phyloP scores from a whole-genome alignment of 352 stramenopile species.

The Globisporangium solare region DNA sequence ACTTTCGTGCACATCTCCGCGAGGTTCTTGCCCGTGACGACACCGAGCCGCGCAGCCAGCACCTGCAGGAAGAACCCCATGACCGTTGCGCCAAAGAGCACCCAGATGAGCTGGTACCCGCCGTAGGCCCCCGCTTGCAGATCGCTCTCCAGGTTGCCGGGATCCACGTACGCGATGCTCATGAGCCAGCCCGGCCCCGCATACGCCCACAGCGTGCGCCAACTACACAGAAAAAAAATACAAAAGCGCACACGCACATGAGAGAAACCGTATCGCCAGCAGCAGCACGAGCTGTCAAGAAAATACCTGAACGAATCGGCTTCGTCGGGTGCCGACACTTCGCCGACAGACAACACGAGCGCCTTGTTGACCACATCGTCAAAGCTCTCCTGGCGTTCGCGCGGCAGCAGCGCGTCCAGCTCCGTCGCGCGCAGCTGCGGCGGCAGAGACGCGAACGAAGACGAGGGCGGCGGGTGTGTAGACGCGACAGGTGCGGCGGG shows the following conservation, averaged over 20 bases:
- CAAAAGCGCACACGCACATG: neutral
- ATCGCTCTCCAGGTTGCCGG: constrained; percentile 94
- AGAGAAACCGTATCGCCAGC: neutral
- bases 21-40: constrained; percentile 90
- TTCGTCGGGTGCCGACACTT: constrained; percentile 50
- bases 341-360: constrained; percentile 39
- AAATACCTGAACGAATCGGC: constrained; percentile 21
- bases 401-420: constrained; percentile 25
- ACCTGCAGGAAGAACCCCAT: constrained; percentile 93
- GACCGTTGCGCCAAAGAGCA: constrained; percentile 86
- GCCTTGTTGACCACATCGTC: constrained; percentile 57
- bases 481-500: neutral
- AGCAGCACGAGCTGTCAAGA: neutral
- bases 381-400: constrained; percentile 18
- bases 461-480: constrained; percentile 1
- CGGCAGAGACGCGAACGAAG: neutral
- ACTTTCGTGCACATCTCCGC: constrained; percentile 80
- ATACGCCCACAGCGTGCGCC: constrained; percentile 77
- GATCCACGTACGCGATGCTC: constrained; percentile 95
- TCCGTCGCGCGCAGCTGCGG: constrained; percentile 15
- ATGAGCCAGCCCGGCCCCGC: constrained; percentile 87
- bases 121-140: constrained; percentile 90
- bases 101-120: constrained; percentile 90
- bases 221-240: constrained; percentile 25
- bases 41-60: constrained; percentile 89